A percentile compares a stretch with the other conserved stretches of the same genome.
phyloP scores from a whole-genome alignment of 805 yeast species.

The Hanseniaspora valbyensis region DNA sequence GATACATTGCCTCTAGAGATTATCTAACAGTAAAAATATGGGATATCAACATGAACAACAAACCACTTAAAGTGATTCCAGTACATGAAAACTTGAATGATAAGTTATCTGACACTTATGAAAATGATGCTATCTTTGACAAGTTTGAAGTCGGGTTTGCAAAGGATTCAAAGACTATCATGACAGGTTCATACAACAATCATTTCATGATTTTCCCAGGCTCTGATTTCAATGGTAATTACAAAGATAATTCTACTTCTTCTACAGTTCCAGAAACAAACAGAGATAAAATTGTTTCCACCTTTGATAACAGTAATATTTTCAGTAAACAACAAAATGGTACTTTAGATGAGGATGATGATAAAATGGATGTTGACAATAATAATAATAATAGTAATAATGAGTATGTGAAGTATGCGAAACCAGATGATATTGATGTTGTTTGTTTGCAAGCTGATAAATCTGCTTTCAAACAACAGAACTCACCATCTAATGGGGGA shows the following conservation, averaged over 20 bases:
- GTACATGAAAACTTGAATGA: constrained; percentile 93
- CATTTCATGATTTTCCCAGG: constrained; percentile 95
- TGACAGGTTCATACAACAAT: constrained; percentile 96
- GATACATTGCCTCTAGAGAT: constrained; percentile 93
- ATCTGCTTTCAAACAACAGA: constrained; percentile 61
- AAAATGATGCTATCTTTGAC: constrained; percentile 95
- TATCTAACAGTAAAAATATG: constrained; percentile 95
- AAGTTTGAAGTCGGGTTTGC: constrained; percentile 93
- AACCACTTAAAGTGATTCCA: constrained; percentile 86
- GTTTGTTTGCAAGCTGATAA: constrained; percentile 94
- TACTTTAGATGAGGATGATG: constrained; percentile 14
- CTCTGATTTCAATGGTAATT: constrained; percentile 30
- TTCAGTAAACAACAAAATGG: constrained; percentile 8
- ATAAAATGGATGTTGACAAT: constrained; percentile 16
- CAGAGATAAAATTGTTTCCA: constrained; percentile 11
- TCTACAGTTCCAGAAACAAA: no score
- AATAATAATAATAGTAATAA: constrained; percentile 15
- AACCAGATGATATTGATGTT: constrained; percentile 31
- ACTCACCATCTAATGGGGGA: constrained; percentile 18
- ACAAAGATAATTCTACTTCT: no score
- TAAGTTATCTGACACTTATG: constrained; percentile 91
- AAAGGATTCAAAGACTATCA: constrained; percentile 82
- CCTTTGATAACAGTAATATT: constrained; percentile 10
- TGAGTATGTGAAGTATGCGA: constrained; percentile 12
- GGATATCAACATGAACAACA: constrained; percentile 95